A percentile compares a stretch with the other conserved stretches of the same genome.
Evolutionary conservation across 2,329 filamentous ascomycete genomes (phyloP).

Genomic region (Alternaria brassicicola): DNA sequence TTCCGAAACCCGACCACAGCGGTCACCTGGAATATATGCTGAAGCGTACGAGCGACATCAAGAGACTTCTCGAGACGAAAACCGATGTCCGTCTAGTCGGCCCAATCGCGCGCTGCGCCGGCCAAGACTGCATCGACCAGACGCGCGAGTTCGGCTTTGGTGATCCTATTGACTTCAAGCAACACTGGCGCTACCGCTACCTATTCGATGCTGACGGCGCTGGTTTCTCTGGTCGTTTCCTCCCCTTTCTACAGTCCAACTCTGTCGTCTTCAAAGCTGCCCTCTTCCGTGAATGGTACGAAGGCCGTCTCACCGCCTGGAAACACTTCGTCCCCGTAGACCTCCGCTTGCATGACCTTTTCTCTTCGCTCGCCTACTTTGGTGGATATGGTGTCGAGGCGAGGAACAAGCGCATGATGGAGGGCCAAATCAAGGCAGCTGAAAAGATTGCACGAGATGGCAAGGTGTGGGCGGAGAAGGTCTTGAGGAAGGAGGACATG

Average conservation of each 20-base stretch:
- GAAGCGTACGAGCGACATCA: conserved; percentile 61
- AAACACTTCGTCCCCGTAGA: conserved; percentile 82
- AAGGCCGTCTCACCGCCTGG: conserved; percentile 75
- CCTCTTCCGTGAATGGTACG: conserved; percentile 80
- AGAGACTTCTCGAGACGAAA: conserved; percentile 57
- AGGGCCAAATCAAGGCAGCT: conserved; percentile 33
- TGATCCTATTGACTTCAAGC: conserved; percentile 57
- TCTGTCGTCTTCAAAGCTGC: conserved; percentile 73
- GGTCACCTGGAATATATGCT: conserved; percentile 62
- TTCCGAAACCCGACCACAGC: conserved; percentile 57
- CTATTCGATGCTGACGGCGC: conserved; percentile 74
- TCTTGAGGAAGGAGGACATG: conserved; percentile 63
- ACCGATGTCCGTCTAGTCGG: conserved; percentile 65
- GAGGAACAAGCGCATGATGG: conserved; percentile 35
- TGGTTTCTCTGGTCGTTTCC: conserved; percentile 68
- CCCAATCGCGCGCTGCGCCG: conserved; percentile 62
- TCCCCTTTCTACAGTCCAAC: conserved; percentile 68
- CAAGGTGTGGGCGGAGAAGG: conserved; percentile 44
- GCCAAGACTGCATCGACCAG: conserved; percentile 61
- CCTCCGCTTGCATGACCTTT: conserved; percentile 72
- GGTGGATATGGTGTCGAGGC: conserved; percentile 38
- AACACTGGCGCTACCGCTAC: conserved; percentile 70
- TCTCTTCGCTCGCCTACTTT: conserved; percentile 77
- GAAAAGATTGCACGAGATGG: conserved; percentile 43
- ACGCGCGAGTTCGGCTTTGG: conserved; percentile 58